phyloP scores from a whole-genome alignment of 73 alveolate species.

The Tetrahymena thermophila region DNA sequence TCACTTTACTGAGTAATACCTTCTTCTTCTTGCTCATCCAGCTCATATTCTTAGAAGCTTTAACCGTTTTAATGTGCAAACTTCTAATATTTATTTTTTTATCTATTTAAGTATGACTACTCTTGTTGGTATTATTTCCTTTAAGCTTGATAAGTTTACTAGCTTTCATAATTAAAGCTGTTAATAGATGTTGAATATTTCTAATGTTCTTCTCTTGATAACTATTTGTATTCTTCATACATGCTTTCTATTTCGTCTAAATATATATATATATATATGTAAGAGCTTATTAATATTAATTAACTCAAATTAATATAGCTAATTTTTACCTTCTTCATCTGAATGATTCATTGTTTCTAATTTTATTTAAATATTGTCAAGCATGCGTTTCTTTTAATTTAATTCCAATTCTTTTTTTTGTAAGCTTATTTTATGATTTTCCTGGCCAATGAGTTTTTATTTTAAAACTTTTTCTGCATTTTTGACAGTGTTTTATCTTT shows the following conservation, averaged over 20 bases:
- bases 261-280: background rate
- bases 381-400: background rate
- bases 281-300: background rate
- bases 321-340: background rate
- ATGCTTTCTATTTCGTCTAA: background rate
- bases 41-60: background rate
- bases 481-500: background rate
- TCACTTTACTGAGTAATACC: background rate
- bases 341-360: background rate
- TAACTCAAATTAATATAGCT: background rate
- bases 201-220: background rate
- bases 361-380: background rate
- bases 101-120: background rate
- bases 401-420: background rate
- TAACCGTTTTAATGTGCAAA: background rate
- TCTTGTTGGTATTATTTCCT: background rate
- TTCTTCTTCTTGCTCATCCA: background rate
- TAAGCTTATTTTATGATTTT: background rate
- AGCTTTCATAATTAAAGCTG: background rate
- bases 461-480: background rate
- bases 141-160: background rate
- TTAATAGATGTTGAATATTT: background rate
- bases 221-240: background rate
- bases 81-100: background rate
- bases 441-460: background rate